Percentiles rank a stretch among this genome's conserved stretches.
These are phyloP conservation scores for Pseudogymnoascus sp. DNA, from an alignment of 2,329 filamentous ascomycete genomes.

Conservation along the genomic window DNA sequence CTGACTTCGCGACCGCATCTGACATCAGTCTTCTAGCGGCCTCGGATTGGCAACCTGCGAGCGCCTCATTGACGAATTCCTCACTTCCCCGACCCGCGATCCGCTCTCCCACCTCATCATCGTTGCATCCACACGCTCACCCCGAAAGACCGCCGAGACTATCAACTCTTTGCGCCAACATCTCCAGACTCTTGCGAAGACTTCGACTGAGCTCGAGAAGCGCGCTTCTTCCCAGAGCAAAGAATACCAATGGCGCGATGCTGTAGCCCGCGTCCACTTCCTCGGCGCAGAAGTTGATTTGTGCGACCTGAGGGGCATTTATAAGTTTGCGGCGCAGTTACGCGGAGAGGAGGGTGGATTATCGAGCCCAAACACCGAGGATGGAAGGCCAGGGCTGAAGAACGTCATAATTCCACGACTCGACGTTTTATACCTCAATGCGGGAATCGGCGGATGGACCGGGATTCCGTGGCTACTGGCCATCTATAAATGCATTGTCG, in stretches of 20 bases:
- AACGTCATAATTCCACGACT: conserved; percentile 60
- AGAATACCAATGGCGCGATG: conserved; percentile 39
- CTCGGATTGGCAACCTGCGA: conserved; percentile 78
- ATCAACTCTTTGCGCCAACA: conserved; percentile 57
- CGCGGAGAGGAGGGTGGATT: conserved; percentile 14
- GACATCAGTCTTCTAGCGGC: conserved; percentile 51
- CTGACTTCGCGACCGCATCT: conserved; percentile 19
- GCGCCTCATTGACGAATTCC: conserved; percentile 85
- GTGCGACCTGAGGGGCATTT: conserved; percentile 48
- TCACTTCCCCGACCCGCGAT: conserved; percentile 58
- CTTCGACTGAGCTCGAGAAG: conserved; percentile 33
- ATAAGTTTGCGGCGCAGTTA: conserved; percentile 23
- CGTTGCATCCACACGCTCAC: conserved; percentile 74
- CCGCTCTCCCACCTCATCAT: conserved; percentile 65
- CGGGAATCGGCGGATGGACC: conserved; percentile 79
- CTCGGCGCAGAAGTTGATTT: conserved; percentile 53
- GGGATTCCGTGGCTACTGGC: conserved; percentile 65
- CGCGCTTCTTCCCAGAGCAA: conserved; percentile 50
- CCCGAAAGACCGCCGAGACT: conserved; percentile 67
- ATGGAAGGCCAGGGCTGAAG: conserved; percentile 33
- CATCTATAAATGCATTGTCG: conserved; percentile 32
- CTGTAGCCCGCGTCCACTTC: conserved; percentile 48
- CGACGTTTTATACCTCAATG: conserved; percentile 77
- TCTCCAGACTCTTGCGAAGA: conserved; percentile 48
- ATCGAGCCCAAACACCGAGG: conserved; percentile 25